A percentile compares a stretch with the other conserved stretches of the same genome.
Evolutionary conservation across 768 basidiomycete species (phyloP).

Genomic region (Rickenella mellea): DNA sequence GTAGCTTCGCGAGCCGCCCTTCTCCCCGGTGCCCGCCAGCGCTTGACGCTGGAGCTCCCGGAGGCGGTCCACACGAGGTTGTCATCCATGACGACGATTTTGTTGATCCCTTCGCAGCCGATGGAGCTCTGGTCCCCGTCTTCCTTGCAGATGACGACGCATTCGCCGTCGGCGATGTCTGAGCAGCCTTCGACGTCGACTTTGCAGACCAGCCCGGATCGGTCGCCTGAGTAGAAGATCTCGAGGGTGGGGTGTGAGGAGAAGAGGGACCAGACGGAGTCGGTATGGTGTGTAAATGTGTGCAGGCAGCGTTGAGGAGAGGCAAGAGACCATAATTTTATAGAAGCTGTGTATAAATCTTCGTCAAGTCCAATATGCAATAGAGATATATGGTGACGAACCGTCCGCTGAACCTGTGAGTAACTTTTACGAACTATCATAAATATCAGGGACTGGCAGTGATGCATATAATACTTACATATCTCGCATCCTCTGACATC

Average conservation of each 20-base stretch:
- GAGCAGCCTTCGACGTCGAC: constrained; percentile 81
- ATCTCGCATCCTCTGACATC: constrained; percentile 83
- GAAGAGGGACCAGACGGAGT: constrained; percentile 89
- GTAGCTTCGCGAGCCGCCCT: constrained; percentile 23
- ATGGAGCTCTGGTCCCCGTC: constrained; percentile 26
- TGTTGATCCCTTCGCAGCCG: constrained; percentile 62
- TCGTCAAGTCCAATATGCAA: too few species aligned
- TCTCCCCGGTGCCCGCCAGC: constrained; percentile 67
- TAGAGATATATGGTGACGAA: constrained; percentile 11
- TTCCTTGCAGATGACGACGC: constrained; percentile 72
- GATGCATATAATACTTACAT: constrained; percentile 41
- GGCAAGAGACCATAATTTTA: constrained; percentile 90
- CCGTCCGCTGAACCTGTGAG: constrained; percentile 78
- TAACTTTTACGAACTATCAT: constrained; percentile 31
- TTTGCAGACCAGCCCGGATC: constrained; percentile 80
- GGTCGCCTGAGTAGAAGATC: constrained; percentile 92
- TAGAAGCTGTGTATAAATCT: constrained; percentile 40
- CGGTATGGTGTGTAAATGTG: constrained; percentile 92
- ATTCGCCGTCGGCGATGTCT: constrained; percentile 84
- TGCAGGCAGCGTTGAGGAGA: constrained; percentile 82
- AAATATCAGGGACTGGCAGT: constrained; percentile 1
- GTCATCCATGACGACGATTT: constrained; percentile 77
- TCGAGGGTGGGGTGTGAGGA: constrained; percentile 81
- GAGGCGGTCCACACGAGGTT: constrained; percentile 85
- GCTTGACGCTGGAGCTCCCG: constrained; percentile 67